Conservation (phyloP, 2,329 filamentous ascomycete genomes). For the Fusarium albosuccineum region DNA sequence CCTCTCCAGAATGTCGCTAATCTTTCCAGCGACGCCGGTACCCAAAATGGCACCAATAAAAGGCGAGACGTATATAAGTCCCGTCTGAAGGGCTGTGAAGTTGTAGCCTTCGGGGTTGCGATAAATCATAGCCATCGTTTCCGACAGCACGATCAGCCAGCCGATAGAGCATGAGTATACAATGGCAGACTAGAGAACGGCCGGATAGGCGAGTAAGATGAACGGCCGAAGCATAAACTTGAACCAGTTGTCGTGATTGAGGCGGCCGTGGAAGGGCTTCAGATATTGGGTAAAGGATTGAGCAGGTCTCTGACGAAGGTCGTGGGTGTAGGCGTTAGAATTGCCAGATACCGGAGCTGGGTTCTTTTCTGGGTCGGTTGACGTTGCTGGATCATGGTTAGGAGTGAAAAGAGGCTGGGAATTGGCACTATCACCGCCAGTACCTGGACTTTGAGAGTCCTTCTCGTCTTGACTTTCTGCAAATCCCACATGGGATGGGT, state of each 20-base stretch:
- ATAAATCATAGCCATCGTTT: slow-evolving; percentile 85
- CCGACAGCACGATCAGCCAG: slow-evolving; percentile 94
- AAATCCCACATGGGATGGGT: slow-evolving; percentile 66
- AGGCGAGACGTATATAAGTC: slow-evolving; percentile 88
- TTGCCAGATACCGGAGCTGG: slow-evolving; percentile 53
- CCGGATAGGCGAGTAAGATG: slow-evolving; percentile 86
- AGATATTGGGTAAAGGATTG: slow-evolving; percentile 81
- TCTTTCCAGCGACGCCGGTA: slow-evolving; percentile 86
- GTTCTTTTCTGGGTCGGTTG: slow-evolving; percentile 57
- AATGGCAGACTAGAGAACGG: slow-evolving; percentile 86
- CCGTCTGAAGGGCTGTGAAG: slow-evolving; percentile 83
- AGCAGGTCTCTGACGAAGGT: slow-evolving; percentile 74
- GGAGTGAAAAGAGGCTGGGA: background rate
- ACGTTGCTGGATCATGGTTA: slow-evolving; percentile 39
- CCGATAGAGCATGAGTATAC: slow-evolving; percentile 90
- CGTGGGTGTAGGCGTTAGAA: slow-evolving; percentile 73
- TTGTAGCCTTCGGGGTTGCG: slow-evolving; percentile 77
- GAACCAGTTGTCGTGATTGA: slow-evolving; percentile 84
- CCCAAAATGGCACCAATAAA: slow-evolving; percentile 90
- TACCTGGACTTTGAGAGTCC: background rate
- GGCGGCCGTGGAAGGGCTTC: slow-evolving; percentile 80
- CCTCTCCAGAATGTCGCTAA: slow-evolving; percentile 86
- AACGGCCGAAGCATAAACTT: slow-evolving; percentile 83
- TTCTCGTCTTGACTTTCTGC: slow-evolving; percentile 44
- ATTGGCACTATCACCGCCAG: background rate